Evolutionary conservation across 1,139 yeast genomes (phyloP), one percentile per base, ranked within the genome.

Genomic region (Meyerozyma athensensis): DNA sequence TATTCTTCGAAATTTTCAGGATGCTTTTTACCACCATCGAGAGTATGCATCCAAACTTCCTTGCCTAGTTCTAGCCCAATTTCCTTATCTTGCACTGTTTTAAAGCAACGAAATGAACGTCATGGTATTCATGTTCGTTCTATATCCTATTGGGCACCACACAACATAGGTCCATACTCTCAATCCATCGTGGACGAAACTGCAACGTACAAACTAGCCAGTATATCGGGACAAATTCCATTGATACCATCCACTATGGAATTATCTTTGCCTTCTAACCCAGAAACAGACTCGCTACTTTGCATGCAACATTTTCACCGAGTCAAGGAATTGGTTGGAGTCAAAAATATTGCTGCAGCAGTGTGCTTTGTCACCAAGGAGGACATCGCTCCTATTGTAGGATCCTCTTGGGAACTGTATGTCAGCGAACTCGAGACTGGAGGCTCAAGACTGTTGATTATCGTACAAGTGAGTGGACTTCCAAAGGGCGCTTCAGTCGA

Each of bases 131-230:
- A 92, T 54, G 86, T 92, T 4, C 87, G 92, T 49, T 87, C 97
- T 1, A 70, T 92, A 41, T 87, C 96, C 20, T 89, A 83, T 56
- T 92, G 98, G 98, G 97, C 97, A 0, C 98, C 98, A 0, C 94
- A 95, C 34, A 92, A 92, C 49, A 92, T 92, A 39, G 98, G 98
- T 0, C 98, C 98, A 0, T 92, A 92, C 56, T 90, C 98, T 0
- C 98, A 92, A 58, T 77, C 92, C 1, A 76, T 81, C 9, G 65
- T 77, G 36, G 74, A 70, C 38, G 56, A 56, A 6, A 62, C 61
- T 13, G 69, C 73, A 21, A 39, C 39, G 6, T 54, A 56, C 40
- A 59, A 65, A 28, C 49, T 77, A 6, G 79, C 85, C 0, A 74
- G 78, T 31, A 61, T 89, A n/a, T 86, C 97, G 31, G 98, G 98